phyloP scores from a whole-genome alignment of 768 basidiomycete species.

The Tephrocybe rancida region DNA sequence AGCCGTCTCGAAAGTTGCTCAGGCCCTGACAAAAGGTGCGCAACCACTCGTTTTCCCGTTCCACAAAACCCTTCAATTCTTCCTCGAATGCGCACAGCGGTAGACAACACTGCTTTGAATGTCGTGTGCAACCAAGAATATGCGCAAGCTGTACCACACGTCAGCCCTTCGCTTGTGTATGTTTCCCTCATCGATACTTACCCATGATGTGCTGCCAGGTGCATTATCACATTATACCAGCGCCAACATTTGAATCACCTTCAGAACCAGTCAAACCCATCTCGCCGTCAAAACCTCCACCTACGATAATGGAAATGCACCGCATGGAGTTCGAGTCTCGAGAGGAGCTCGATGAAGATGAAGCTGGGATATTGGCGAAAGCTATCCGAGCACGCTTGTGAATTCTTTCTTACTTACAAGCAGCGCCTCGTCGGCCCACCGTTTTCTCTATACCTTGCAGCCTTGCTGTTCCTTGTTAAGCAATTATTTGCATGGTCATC shows the following conservation, averaged over 20 bases:
- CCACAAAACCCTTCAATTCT: neutral
- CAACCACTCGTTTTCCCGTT: neutral
- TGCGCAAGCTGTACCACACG: conserved; percentile 80
- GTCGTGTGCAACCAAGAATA: conserved; percentile 84
- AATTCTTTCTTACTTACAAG: neutral
- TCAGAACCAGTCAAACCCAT: conserved; percentile 8
- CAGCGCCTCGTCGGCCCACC: neutral
- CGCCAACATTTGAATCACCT: conserved; percentile 46
- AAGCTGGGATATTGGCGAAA: conserved; percentile 45
- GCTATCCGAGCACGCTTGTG: conserved; percentile 49
- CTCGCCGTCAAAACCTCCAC: conserved; percentile 23
- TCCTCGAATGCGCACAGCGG: conserved; percentile 34
- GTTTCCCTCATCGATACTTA: neutral
- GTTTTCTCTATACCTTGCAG: too few relatives aligned
- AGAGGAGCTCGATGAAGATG: conserved; percentile 60
- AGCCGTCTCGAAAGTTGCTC: conserved; percentile 61
- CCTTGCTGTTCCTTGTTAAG: too few relatives aligned
- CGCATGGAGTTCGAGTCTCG: conserved; percentile 59
- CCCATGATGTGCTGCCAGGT: conserved; percentile 44
- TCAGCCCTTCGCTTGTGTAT: conserved; percentile 28
- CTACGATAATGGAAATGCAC: conserved; percentile 58
- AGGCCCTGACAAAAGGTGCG: conserved; percentile 63
- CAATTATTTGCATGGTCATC: too few relatives aligned
- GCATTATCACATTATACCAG: conserved; percentile 78
- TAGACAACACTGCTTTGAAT: conserved; percentile 69